Base-by-base conservation (phyloP, 23 red algal species). In the Gracilariopsis chorda region DNA sequence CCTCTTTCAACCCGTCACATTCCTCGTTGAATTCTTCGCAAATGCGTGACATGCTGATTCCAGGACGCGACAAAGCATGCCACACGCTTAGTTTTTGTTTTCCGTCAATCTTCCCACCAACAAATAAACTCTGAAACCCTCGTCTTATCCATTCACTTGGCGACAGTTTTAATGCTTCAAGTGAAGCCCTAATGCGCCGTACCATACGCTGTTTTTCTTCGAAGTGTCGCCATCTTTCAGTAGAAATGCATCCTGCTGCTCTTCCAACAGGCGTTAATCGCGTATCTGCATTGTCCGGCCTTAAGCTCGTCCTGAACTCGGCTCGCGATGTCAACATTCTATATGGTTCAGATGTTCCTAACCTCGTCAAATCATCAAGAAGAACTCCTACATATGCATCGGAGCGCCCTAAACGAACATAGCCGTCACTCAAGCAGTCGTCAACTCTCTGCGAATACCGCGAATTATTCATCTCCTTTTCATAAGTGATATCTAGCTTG, bases 311-410 rank as follows among this genome's bases (percentile, higher is more conserved):
- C 29, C 92, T 83, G 44, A 88, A 90, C 48, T 95, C 92, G 30
- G 92, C 83, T 35, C 92, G 82, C 34, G 83, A 79, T 19, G 92
- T 95, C 4, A 95, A 57, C 92, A 95, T 95, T 24, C 92, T 64
- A 44, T 95, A 95, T 37, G 93, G 93, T 34, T 95, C 93, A 36
- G 86, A 67, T 21, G 87, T 88, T 28, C 93, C 93, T 29, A 83
- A 63, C 12, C 72, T 59, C 45, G 85, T 80, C 78, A 95, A 69
- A 49, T 90, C 93, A 58, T 95, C 93, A 2, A 95, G 51, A 55
- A 95, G 62, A 37, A 95, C 93, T 14, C 93, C 93, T 25, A 95
- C 85, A 51, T 95, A 95, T 49, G 86, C 82, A 55, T 95, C 83
- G 19, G 41, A 45, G 45, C 93, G 93, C 56, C 65, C 65, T 2